phyloP scores from a whole-genome alignment of 371 early-diverging fungal genomes.

The Mucor racemosus region DNA sequence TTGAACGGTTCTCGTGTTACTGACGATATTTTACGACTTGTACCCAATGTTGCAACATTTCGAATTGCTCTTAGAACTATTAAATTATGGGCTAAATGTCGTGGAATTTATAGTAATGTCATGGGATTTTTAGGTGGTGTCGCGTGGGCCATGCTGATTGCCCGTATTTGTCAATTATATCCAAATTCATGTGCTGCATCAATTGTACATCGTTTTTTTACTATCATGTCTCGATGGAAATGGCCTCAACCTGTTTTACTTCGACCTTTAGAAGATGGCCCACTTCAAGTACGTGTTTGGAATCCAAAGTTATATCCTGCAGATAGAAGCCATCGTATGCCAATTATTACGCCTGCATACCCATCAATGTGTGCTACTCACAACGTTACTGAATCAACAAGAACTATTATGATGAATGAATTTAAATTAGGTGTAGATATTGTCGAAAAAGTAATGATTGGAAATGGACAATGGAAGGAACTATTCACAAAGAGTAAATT shows the following conservation, averaged over 20 bases:
- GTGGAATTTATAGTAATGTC: slow-evolving; percentile 95
- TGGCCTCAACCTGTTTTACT: slow-evolving; percentile 99
- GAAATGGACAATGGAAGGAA: slow-evolving; percentile 59
- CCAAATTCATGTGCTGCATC: slow-evolving; percentile 93
- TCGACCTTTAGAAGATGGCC: slow-evolving; percentile 91
- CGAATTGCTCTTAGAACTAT: slow-evolving; percentile 94
- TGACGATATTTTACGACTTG: slow-evolving; percentile 96
- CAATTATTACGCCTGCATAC: slow-evolving; percentile 99
- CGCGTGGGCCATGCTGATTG: slow-evolving; percentile 99
- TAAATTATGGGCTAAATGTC: slow-evolving; percentile 98
- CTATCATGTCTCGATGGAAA: slow-evolving; percentile 89
- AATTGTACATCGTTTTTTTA: slow-evolving; percentile 93
- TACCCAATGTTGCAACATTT: slow-evolving; percentile 93
- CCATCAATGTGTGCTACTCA: slow-evolving; percentile 99
- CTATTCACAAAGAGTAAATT: slow-evolving; percentile 91
- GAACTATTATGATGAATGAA: slow-evolving; percentile 84
- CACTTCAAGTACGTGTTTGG: slow-evolving; percentile 96
- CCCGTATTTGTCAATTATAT: slow-evolving; percentile 97
- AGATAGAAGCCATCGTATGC: slow-evolving; percentile 97
- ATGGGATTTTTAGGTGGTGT: slow-evolving; percentile 99
- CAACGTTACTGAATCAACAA: slow-evolving; percentile 96
- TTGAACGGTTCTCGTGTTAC: slow-evolving; percentile 99
- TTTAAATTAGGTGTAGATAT: slow-evolving; percentile 77
- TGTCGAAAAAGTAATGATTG: slow-evolving; percentile 73
- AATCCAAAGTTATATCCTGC: slow-evolving; percentile 93